Evolutionary conservation across 768 basidiomycete species (phyloP), one percentile per base, ranked within the genome.

Genomic region (Russula olivacea): DNA sequence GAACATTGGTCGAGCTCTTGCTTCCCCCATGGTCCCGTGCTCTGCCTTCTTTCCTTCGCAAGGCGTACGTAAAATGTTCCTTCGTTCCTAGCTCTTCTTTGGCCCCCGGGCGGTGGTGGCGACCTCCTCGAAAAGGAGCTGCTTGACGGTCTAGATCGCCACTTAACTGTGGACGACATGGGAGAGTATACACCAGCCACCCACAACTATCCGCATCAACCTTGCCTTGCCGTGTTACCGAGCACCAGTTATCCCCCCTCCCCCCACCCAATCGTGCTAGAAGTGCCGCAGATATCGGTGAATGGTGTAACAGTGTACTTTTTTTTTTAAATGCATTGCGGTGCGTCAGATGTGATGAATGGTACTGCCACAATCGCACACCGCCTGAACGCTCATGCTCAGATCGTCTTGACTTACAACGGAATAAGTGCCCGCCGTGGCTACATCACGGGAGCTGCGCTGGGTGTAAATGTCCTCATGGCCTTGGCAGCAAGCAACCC

Each of bases 61-160:
- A 45, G 41, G 50, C 14, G 21, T 50, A 38, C 51, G 9, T 34
- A 30, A 49, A 49, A 11, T 23, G 19, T 25, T 12, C 50, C 43
- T 36, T 58, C 52, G 62, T 63, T 25, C 62, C 62, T 63, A 58
- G 23, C 15, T 10, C 40, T 47, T 32, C 55, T 38, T 25, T n/a
- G 23, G 23, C 43, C n/a, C 34, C 63, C 30, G 38, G n/a, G 36
- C 23, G 40, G 54, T 30, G 23, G 53, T 48, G 47, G 53, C 63
- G 4, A 47, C 34, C 17, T 12, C 28, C n/a, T 43, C 43, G 28
- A 21, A 47, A 57, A 5, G 55, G 23, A 21, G 30, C 12, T 21
- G 30, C 43, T 15, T 38, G 10, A 11, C 10, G 15, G 36, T 25
- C 48, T 12, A 48, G 15, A 19, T n/a, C 14, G 36, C 57, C 28